phyloP scores from a whole-genome alignment of 129 eudicot species.

The Apium graveolens region DNA sequence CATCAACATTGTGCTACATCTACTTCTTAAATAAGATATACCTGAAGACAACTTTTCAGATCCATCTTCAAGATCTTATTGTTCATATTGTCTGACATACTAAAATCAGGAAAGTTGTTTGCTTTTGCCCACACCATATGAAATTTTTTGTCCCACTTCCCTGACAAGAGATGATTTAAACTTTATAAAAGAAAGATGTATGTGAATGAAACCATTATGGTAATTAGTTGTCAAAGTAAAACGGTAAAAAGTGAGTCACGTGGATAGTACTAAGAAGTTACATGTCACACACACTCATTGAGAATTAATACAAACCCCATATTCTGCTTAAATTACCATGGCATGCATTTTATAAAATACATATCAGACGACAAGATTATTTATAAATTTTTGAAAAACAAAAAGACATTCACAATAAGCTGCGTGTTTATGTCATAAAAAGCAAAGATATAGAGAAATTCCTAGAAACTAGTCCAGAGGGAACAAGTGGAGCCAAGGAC shows the following conservation, averaged over 20 bases:
- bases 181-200: background rate
- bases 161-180: conserved; percentile 25
- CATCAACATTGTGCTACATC: background rate
- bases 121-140: conserved; percentile 18
- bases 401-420: background rate
- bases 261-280: background rate
- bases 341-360: background rate
- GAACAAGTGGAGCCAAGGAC: too few relatives aligned
- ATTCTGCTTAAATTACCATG: background rate
- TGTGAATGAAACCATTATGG: background rate
- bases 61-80: conserved; percentile 26
- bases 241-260: background rate
- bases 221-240: background rate
- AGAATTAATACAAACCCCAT: background rate
- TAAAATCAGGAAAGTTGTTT: conserved; percentile 7
- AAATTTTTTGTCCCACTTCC: conserved; percentile 27
- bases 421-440: background rate
- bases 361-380: background rate
- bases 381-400: background rate
- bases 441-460: background rate
- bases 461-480: background rate
- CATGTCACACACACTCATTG: background rate
- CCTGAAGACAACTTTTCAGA: conserved; percentile 33
- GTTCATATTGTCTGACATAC: conserved; percentile 16
- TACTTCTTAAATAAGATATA: conserved; percentile 17